Base-by-base conservation (phyloP, 768 basidiomycete species). In the Lactarius deliciosus region DNA sequence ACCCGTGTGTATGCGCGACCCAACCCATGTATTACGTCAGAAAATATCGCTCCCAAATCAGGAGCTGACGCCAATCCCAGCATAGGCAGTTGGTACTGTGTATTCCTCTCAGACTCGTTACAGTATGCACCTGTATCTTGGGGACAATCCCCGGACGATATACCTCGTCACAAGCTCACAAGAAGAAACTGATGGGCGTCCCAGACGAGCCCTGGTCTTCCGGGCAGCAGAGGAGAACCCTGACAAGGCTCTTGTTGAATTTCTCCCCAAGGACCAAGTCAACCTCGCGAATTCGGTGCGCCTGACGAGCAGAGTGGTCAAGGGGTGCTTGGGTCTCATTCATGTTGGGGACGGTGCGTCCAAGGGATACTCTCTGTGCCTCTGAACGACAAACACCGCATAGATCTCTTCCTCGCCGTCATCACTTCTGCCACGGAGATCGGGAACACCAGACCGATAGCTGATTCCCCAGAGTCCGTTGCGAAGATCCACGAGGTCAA, bases 331-430 rank as follows among this genome's bases (percentile, higher is more conserved):
- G 60, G 95, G 95, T 6, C 79, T 93, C 62, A 89, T 93, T 56
- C 86, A 84, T 15, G 79, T 93, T 22, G 86, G 88, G 40, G 85
- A 86, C 72, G 89, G 90, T 86, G 67, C 71, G 84, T 74, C 13
- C 13, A 9, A 45, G 7, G 43, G 1, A 13, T 20, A 3, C 18
- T 20, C 34, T 60, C 9, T 22, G 11, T 36, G 4, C 11, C 15
- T 6, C 55, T 50, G 45, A 57, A 5, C 15, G 16, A 61, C 22
- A 34, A 4, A 22, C 5, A 18, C 25, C 11, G 8, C 45, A 41
- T 50, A 93, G 94, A 95, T 71, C 83, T 93, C 61, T 98, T 97
- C 78, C 83, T 97, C 32, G 89, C 91, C 20, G 81, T 96, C 50
- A 82, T 96, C 61, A 88, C 88, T 7, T 84, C 88, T 53, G 86